These are phyloP conservation scores for Citeromyces hawaiiensis DNA, from an alignment of 1,139 yeast genomes.

Conservation along the genomic window DNA sequence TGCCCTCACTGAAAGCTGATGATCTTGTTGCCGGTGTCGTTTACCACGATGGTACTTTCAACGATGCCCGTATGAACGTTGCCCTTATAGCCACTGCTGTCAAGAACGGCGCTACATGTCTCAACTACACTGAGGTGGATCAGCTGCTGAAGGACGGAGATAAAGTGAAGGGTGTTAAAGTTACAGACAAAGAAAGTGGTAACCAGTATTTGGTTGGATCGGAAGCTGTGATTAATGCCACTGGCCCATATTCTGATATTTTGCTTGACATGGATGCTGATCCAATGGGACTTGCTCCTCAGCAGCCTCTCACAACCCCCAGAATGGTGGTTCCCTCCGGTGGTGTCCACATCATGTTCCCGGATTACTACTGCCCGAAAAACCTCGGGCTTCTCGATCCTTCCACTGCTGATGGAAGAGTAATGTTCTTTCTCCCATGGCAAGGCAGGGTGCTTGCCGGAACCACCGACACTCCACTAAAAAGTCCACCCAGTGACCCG, in stretches of 20 bases:
- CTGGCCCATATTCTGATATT: conserved; percentile 86
- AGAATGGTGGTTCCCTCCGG: conserved; percentile 89
- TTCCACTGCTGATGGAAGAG: conserved; percentile 89
- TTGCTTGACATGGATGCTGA: conserved; percentile 79
- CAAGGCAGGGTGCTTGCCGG: conserved; percentile 96
- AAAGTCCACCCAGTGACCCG: conserved; percentile 71
- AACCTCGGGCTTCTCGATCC: conserved; percentile 88
- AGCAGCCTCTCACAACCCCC: conserved; percentile 26
- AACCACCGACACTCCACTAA: conserved; percentile 80
- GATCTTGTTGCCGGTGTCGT: conserved; percentile 83
- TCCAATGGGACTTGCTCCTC: conserved; percentile 52
- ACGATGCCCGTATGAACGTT: conserved; percentile 84
- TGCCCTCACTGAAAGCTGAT: conserved; percentile 78
- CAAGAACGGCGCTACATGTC: conserved; percentile 78
- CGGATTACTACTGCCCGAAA: conserved; percentile 84
- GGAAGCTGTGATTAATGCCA: conserved; percentile 77
- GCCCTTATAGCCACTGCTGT: conserved; percentile 79
- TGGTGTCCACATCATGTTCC: conserved; percentile 87
- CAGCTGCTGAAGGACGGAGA: conserved; percentile 54
- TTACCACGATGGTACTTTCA: conserved; percentile 91
- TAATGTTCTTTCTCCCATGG: conserved; percentile 96
- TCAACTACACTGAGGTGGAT: conserved; percentile 76
- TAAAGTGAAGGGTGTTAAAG: conserved; percentile 63
- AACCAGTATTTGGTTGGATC: conserved; percentile 46
- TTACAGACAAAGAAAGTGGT: conserved; percentile 64